phyloP scores from a whole-genome alignment of 768 basidiomycete species.

The Candolleomyces aberdarensis region DNA sequence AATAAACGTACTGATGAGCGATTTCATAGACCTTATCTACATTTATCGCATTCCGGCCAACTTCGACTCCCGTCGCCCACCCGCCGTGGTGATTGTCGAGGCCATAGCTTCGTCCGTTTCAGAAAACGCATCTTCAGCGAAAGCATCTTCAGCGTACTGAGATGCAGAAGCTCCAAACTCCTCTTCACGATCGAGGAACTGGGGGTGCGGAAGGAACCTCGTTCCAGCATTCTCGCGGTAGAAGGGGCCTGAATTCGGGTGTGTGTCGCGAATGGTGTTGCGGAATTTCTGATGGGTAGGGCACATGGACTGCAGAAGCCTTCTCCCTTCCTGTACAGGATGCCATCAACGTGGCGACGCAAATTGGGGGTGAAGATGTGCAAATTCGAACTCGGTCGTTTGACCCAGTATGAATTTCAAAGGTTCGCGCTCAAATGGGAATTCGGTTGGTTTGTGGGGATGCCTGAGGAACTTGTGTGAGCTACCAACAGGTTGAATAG shows the following conservation, averaged over 20 bases:
- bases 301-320: conserved; percentile 55
- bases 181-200: conserved; percentile 19
- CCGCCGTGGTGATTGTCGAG: no score
- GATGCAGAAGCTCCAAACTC: conserved; percentile 12
- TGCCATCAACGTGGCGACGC: conserved; percentile 45
- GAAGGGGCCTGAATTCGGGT: conserved; percentile 57
- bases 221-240: conserved; percentile 13
- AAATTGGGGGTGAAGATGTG: conserved; percentile 46
- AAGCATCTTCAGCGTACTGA: no score
- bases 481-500: no score
- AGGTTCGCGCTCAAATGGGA: no score
- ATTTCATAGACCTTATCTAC: background rate
- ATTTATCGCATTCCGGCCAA: background rate
- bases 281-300: conserved; percentile 48
- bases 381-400: no score
- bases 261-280: conserved; percentile 47
- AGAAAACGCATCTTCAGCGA: background rate
- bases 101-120: background rate
- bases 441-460: no score
- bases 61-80: no score
- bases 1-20: background rate
- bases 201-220: conserved; percentile 12
- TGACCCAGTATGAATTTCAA: no score
- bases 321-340: conserved; percentile 47
- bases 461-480: no score